Evolutionary conservation across 225 moss, liverwort and hornwort genomes (phyloP), one percentile per base, ranked within the genome.

Genomic region (Polytrichum formosum): DNA sequence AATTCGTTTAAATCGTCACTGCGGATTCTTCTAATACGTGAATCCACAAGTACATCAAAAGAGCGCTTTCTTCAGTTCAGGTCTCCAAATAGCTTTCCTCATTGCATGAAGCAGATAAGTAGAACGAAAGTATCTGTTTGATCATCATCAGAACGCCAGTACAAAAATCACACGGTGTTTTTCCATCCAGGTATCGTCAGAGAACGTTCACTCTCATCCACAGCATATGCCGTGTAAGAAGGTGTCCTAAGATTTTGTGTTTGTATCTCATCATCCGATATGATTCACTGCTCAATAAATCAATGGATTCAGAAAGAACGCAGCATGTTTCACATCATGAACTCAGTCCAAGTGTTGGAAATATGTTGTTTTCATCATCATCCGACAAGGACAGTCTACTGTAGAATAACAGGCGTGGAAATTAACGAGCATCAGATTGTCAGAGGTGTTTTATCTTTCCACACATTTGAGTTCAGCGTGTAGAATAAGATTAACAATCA

Each of bases 61-160:
- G 0, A 31, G 7, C 7, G 1, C 72, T 60, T 64, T 56, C 81
- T 73, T 84, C 81, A 84, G 84, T 78, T 84, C 81, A 81, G 75
- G 84, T 84, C 81, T 84, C 84, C 78, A 81, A 84, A 78, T 84
- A 21, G 18, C 67, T 78, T 73, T 84, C 84, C 81, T 81, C 81
- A 84, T 21, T 68, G 80, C 78, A 8, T 70, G 0, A 35, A 54
- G 78, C 77, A 77, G 25, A 26, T 84, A 84, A 78, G 81, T 35
- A 35, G 35, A 35, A 35, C 35, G 35, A 35, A 35, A 35, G 35
- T 35, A 35, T 9, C 9, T 35, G 35, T 9, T 35, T 35, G 35
- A 35, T 35, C 35, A 35, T 35, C 35, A 35, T 9, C 8, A 35
- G 35, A 35, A 35, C 0, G 9, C 0, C 31, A 31, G 6, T 6